These are phyloP conservation scores for Suhomyces bokatorum DNA, from an alignment of 1,139 yeast species.

Conservation along the genomic window DNA sequence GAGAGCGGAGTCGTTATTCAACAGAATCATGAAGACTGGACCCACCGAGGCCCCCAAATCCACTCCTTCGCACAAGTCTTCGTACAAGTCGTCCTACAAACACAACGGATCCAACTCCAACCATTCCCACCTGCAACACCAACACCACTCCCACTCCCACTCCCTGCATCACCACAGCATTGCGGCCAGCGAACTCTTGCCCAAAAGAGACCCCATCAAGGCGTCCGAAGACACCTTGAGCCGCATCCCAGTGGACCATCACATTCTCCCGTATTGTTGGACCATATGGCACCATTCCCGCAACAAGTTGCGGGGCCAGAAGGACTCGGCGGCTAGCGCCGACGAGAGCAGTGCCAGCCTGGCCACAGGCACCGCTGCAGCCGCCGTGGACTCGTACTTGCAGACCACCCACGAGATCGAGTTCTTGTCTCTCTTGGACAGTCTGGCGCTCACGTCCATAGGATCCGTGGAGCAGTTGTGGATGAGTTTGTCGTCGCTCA, in stretches of 20 bases:
- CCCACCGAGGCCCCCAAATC: constrained; percentile 7
- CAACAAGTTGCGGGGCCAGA: constrained; percentile 24
- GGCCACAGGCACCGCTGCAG: constrained; percentile 14
- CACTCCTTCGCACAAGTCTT: background rate
- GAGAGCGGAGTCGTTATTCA: constrained; percentile 51
- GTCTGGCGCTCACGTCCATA: constrained; percentile 26
- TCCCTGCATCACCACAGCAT: constrained; percentile 6
- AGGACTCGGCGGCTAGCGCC: constrained; percentile 17
- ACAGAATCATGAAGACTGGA: constrained; percentile 46
- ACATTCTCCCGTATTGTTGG: constrained; percentile 51
- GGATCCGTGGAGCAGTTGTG: constrained; percentile 66
- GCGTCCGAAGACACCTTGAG: constrained; percentile 36
- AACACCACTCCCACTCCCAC: constrained; percentile 11
- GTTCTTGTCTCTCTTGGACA: constrained; percentile 20
- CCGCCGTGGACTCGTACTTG: constrained; percentile 42
- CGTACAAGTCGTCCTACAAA: constrained; percentile 6
- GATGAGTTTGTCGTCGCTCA: constrained; percentile 50
- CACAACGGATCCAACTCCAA: constrained; percentile 6
- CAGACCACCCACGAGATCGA: constrained; percentile 44
- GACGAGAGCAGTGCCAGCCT: constrained; percentile 17
- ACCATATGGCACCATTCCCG: constrained; percentile 51
- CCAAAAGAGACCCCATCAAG: constrained; percentile 38
- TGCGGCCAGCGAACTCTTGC: constrained; percentile 24
- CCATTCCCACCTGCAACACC: constrained; percentile 6
- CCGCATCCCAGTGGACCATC: constrained; percentile 33